phyloP scores from a whole-genome alignment of 2,329 filamentous ascomycete genomes.

The Tetracladium maxilliforme region DNA sequence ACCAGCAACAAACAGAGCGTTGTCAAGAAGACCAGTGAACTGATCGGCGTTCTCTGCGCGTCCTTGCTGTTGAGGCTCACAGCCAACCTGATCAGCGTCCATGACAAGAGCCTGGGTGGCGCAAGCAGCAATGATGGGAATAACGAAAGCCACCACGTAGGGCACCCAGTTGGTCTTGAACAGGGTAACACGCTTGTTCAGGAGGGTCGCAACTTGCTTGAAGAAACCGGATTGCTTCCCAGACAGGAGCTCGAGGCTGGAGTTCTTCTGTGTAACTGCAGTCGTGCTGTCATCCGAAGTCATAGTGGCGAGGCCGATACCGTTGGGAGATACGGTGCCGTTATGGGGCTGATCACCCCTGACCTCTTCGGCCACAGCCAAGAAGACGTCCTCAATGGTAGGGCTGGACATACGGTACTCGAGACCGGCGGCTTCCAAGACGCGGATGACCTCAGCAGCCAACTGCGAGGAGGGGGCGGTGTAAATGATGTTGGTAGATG shows the following conservation, averaged over 20 bases:
- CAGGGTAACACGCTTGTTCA: conserved; percentile 64
- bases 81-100: conserved; percentile 33
- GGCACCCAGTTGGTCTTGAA: conserved; percentile 67
- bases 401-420: conserved; percentile 82
- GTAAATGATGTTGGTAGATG: conserved; percentile 62
- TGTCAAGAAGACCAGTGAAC: too few species aligned
- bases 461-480: conserved; percentile 52
- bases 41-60: too few species aligned
- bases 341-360: conserved; percentile 30
- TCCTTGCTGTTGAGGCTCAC: too few species aligned
- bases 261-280: conserved; percentile 3
- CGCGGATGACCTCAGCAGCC: conserved; percentile 56
- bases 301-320: too few species aligned
- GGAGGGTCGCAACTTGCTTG: conserved; percentile 59
- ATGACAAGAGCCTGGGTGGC: conserved; percentile 65
- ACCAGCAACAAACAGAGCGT: too few species aligned
- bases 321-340: not conserved
- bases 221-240: conserved; percentile 56
- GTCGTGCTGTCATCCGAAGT: not conserved
- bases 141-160: conserved; percentile 56
- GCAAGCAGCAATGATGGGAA: conserved; percentile 68
- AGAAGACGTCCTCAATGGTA: conserved; percentile 85
- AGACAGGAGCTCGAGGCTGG: conserved; percentile 42
- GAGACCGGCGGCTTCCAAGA: conserved; percentile 51
- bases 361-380: conserved; percentile 73